These are phyloP conservation scores for Apiospora malaysiana DNA, from an alignment of 2,329 filamentous ascomycete species.

Conservation along the genomic window DNA sequence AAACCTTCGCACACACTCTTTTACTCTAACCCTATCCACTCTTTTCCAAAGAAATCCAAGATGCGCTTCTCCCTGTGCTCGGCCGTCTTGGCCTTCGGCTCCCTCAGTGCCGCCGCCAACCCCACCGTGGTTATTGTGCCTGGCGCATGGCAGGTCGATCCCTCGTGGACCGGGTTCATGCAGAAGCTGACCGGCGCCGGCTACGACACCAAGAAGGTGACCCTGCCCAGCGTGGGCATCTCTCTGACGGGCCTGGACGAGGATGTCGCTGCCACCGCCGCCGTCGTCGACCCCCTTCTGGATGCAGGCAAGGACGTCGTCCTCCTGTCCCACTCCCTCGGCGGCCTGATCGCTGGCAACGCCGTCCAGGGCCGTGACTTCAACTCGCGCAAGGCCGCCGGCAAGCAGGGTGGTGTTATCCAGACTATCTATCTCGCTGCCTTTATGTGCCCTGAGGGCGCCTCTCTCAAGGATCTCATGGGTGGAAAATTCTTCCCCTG, in stretches of 20 bases:
- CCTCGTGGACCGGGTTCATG: conserved; percentile 21
- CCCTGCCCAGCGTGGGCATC: conserved; percentile 20
- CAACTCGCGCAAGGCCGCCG: conserved; percentile 6
- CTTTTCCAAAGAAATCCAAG: neutral
- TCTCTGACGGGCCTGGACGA: conserved; percentile 13
- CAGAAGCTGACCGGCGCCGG: conserved; percentile 4
- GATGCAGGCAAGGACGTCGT: conserved; percentile 21
- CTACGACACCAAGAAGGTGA: conserved; percentile 21
- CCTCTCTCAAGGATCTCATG: conserved; percentile 18
- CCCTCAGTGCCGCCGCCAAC: conserved; percentile 6
- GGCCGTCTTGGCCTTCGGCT: conserved; percentile 1
- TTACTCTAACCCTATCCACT: neutral
- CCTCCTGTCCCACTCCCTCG: conserved; percentile 21
- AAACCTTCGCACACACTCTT: neutral
- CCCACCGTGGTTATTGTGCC: conserved; percentile 22
- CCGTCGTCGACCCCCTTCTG: conserved; percentile 20
- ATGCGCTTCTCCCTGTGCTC: conserved; percentile 14
- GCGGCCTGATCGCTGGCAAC: conserved; percentile 21
- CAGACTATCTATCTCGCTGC: conserved; percentile 22
- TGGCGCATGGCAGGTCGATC: conserved; percentile 21
- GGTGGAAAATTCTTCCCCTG: conserved; percentile 11
- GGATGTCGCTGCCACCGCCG: conserved; percentile 19
- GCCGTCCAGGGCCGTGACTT: conserved; percentile 21
- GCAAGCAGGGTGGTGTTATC: conserved; percentile 21
- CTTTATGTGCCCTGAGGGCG: conserved; percentile 20